Conservation (phyloP, 306 rosid species). For the Vigna angularis region DNA sequence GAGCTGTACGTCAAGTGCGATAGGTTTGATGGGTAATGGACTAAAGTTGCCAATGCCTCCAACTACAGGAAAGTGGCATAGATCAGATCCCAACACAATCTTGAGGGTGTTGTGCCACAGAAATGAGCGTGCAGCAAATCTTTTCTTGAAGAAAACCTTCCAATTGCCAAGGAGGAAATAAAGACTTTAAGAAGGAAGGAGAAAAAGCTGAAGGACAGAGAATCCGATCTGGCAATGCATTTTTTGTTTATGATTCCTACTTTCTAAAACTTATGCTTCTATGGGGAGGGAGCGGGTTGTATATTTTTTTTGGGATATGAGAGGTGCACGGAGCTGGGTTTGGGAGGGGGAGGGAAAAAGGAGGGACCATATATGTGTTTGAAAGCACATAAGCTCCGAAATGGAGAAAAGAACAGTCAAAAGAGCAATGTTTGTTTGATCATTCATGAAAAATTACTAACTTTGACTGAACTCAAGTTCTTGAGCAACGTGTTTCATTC, state of each 20-base stretch:
- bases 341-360: neutral
- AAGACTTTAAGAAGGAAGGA: neutral
- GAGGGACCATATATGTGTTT: slow-evolving; percentile 19
- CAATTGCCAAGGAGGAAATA: slow-evolving; percentile 80
- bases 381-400: slow-evolving; percentile 23
- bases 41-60: slow-evolving; percentile 93
- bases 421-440: slow-evolving; percentile 30
- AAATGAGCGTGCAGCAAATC: slow-evolving; percentile 71
- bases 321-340: slow-evolving; percentile 6
- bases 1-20: slow-evolving; percentile 76
- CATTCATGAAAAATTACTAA: slow-evolving; percentile 4
- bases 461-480: neutral
- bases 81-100: slow-evolving; percentile 86
- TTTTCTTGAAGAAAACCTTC: slow-evolving; percentile 84
- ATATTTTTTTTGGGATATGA: slow-evolving; percentile 22
- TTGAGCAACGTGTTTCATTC: slow-evolving; percentile 7
- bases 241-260: slow-evolving; percentile 25
- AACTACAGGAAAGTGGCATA: slow-evolving; percentile 84
- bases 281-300: slow-evolving; percentile 37
- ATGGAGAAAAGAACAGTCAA: slow-evolving; percentile 3
- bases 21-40: slow-evolving; percentile 68
- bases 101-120: slow-evolving; percentile 87
- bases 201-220: slow-evolving; percentile 7
- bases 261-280: slow-evolving; percentile 16
- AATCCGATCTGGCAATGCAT: slow-evolving; percentile 8